Conservation (phyloP, 768 basidiomycete genomes). For the Amylocystis lapponica region DNA sequence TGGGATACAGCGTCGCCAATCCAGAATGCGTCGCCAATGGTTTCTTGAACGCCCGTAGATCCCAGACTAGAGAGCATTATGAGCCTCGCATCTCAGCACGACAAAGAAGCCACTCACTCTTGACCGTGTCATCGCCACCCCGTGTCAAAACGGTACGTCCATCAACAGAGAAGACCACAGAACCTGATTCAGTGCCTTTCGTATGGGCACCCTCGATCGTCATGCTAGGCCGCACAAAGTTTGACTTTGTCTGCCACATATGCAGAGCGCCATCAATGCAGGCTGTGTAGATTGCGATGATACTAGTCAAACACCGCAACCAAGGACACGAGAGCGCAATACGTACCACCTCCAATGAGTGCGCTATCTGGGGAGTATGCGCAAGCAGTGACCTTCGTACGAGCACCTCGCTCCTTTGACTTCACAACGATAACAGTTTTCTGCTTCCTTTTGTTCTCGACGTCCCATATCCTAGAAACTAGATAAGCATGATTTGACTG, state of each 20-base stretch:
- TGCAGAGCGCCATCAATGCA: conserved; percentile 91
- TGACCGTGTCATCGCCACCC: conserved; percentile 94
- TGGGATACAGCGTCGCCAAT: conserved; percentile 77
- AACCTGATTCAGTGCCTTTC: conserved; percentile 84
- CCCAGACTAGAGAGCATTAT: conserved; percentile 74
- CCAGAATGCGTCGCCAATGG: conserved; percentile 65
- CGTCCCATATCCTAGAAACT: conserved; percentile 83
- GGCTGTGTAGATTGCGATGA: conserved; percentile 38
- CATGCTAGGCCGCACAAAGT: conserved; percentile 89
- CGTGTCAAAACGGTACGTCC: conserved; percentile 79
- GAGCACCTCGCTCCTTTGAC: conserved; percentile 89
- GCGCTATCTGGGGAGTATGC: conserved; percentile 88
- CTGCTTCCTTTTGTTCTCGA: conserved; percentile 87
- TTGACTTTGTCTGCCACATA: conserved; percentile 88
- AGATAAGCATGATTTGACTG: neutral
- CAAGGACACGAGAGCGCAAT: conserved; percentile 2
- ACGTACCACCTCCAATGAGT: conserved; percentile 80
- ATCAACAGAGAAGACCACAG: conserved; percentile 85
- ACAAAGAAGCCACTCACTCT: conserved; percentile 54
- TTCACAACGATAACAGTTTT: conserved; percentile 96
- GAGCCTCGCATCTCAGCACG: neutral
- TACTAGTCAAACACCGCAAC: neutral
- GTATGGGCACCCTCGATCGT: conserved; percentile 82
- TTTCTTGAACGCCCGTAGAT: conserved; percentile 85
- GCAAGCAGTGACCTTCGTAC: conserved; percentile 87